Conservation (phyloP, 169 alveolate genomes). For the Babesia ovata region DNA sequence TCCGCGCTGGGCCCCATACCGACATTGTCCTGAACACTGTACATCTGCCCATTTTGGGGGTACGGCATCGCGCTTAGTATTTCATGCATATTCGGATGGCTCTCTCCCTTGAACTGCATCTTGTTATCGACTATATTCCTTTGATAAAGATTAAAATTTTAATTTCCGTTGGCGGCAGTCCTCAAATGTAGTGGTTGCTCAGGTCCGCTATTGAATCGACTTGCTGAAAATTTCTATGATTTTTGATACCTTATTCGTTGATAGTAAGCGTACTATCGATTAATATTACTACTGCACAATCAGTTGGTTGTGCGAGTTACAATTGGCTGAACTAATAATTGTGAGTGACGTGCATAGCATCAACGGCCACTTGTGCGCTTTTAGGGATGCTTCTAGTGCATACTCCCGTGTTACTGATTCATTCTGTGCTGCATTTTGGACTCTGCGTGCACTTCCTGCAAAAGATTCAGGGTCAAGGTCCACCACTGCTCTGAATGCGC, state of each 20-base stretch:
- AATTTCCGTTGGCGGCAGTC: too few species aligned
- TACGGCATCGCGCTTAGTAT: neutral
- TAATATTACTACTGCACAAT: too few species aligned
- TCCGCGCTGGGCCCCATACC: neutral
- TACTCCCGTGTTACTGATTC: neutral
- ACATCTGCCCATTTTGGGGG: conserved; percentile 3
- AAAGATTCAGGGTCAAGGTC: conserved; percentile 13
- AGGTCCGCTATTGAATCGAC: too few species aligned
- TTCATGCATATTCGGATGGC: neutral
- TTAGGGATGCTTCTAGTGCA: neutral
- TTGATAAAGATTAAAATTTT: too few species aligned
- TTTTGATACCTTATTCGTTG: too few species aligned
- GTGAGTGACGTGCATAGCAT: too few species aligned
- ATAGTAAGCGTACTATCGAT: too few species aligned
- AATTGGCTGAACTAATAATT: too few species aligned
- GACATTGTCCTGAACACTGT: neutral
- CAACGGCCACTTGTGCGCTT: too few species aligned
- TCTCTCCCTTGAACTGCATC: neutral
- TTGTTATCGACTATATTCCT: neutral
- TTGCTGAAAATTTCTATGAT: too few species aligned
- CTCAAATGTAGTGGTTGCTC: too few species aligned
- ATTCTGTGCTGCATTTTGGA: neutral
- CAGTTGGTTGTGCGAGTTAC: too few species aligned
- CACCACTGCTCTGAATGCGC: conserved; percentile 32
- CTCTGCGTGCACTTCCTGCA: neutral